Conservation (phyloP, 768 basidiomycete genomes). For the Mrakia gelida region DNA sequence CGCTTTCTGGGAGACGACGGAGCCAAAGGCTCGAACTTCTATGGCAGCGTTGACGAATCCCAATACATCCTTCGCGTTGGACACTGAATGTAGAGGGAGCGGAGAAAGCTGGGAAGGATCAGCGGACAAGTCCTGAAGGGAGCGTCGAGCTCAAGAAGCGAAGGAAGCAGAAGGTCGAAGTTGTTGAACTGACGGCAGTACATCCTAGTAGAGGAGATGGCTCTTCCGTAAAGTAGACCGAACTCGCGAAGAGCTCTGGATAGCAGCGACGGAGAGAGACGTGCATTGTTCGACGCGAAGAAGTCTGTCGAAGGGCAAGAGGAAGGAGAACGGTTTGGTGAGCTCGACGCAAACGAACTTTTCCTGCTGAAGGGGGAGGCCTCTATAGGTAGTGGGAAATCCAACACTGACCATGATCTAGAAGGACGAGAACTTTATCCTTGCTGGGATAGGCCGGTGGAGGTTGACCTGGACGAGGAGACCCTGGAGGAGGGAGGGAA, state of each 20-base stretch:
- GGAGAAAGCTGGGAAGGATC: background rate
- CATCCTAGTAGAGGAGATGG: background rate
- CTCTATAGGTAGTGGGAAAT: no score
- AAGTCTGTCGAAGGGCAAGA: background rate
- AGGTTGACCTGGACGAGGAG: background rate
- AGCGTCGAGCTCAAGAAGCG: background rate
- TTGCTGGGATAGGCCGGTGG: background rate
- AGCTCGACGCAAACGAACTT: background rate
- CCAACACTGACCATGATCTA: background rate
- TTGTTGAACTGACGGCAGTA: background rate
- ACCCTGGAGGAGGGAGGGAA: background rate
- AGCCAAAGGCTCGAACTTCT: background rate
- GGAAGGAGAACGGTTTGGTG: background rate
- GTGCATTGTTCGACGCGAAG: background rate
- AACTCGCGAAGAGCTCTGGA: conserved; percentile 5
- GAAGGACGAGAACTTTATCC: background rate
- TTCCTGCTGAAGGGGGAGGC: background rate
- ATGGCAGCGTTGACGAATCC: background rate
- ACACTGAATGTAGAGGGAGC: background rate
- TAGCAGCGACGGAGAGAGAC: background rate
- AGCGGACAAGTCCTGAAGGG: no score
- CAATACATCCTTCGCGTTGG: background rate
- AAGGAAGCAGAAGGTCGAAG: background rate
- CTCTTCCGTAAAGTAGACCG: background rate
- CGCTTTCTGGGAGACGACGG: background rate